Evolutionary conservation across 2,329 filamentous ascomycete species (phyloP).

Genomic region (Ilyonectria sp.): DNA sequence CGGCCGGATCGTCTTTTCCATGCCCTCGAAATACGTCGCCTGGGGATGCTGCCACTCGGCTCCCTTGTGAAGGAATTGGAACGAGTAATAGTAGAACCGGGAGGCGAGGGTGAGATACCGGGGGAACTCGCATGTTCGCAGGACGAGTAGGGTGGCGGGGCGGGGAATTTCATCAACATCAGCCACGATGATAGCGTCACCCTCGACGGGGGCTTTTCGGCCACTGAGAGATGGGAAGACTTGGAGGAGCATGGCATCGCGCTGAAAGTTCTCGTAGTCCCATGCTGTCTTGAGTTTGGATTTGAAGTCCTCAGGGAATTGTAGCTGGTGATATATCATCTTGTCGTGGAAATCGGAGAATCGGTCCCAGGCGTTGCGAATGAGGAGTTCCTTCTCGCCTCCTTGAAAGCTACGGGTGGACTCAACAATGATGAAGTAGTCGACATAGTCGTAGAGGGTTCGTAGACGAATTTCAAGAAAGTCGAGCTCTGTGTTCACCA

Average conservation of each 20-base stretch:
- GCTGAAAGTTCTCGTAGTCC: constrained; percentile 68
- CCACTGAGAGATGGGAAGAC: constrained; percentile 66
- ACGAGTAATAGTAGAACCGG: constrained; percentile 71
- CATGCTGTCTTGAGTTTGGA: constrained; percentile 58
- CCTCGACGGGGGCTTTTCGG: constrained; percentile 57
- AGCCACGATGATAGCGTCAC: constrained; percentile 72
- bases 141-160: constrained; percentile 63
- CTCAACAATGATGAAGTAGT: constrained; percentile 78
- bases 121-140: constrained; percentile 68
- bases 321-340: constrained; percentile 72
- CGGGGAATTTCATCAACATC: constrained; percentile 74
- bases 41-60: constrained; percentile 71
- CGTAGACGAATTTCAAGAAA: constrained; percentile 76
- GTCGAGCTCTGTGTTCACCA: constrained; percentile 76
- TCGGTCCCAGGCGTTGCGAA: constrained; percentile 66
- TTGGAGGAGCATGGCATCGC: constrained; percentile 71
- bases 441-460: constrained; percentile 71
- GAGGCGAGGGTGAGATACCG: constrained; percentile 66
- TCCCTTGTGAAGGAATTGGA: constrained; percentile 63
- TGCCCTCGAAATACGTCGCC: constrained; percentile 66
- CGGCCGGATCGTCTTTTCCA: constrained; percentile 64
- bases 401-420: constrained; percentile 72
- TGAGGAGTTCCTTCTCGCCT: constrained; percentile 66
- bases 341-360: constrained; percentile 70
- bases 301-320: constrained; percentile 59